Evolutionary conservation across 176 grass and related monocot genomes (phyloP).

Genomic region (Paspalum vaginatum): DNA sequence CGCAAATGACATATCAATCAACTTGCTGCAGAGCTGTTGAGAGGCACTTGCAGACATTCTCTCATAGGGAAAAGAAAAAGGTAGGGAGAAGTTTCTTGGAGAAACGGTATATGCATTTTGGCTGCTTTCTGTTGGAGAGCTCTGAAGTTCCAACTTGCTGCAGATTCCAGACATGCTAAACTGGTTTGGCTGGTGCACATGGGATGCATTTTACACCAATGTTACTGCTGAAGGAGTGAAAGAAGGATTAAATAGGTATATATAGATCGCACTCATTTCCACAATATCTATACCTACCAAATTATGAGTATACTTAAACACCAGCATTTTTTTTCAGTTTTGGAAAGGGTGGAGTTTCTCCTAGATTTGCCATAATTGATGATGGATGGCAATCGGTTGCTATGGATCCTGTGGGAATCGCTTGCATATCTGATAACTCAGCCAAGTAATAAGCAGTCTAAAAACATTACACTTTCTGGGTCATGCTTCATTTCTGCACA

Average conservation of each 20-base stretch:
- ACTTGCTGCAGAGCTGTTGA: conserved; percentile 63
- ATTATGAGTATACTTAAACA: not conserved
- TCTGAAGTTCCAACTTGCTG: conserved; percentile 28
- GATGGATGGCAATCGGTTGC: conserved; percentile 78
- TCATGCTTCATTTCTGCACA: not conserved
- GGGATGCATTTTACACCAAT: conserved; percentile 90
- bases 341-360: conserved; percentile 60
- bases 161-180: conserved; percentile 83
- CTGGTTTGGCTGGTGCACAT: conserved; percentile 98
- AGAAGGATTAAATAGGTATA: conserved; percentile 73
- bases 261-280: not conserved
- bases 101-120: conserved; percentile 5
- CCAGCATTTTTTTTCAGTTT: conserved; percentile 43
- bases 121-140: conserved; percentile 25
- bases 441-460: conserved; percentile 73
- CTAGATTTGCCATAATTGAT: conserved; percentile 85
- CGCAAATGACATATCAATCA: not conserved
- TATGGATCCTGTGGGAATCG: conserved; percentile 67
- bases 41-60: conserved; percentile 76
- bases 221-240: conserved; percentile 70
- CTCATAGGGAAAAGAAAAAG: conserved; percentile 83
- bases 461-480: not conserved
- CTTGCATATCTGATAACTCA: conserved; percentile 56
- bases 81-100: conserved; percentile 36
- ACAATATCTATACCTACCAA: not conserved